Conservation (phyloP, 2,329 filamentous ascomycete genomes). For the Rachicladosporium sp. region DNA sequence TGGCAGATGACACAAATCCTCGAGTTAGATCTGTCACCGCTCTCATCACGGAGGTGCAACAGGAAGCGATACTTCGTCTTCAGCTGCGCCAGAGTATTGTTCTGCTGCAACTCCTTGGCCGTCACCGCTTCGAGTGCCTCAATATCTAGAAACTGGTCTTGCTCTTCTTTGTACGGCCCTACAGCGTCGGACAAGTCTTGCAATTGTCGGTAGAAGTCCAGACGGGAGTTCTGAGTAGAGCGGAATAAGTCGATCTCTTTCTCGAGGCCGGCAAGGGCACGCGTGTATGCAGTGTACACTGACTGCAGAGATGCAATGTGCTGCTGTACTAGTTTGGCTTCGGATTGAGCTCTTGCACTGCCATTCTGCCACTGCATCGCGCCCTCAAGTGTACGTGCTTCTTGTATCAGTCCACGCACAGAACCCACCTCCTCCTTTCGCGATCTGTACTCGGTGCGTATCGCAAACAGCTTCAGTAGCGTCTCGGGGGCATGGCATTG, state of each 20-base stretch:
- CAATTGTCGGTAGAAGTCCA: slow-evolving; percentile 84
- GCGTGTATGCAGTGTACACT: slow-evolving; percentile 40
- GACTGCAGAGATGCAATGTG: slow-evolving; percentile 49
- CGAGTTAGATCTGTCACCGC: slow-evolving; percentile 39
- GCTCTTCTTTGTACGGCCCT: slow-evolving; percentile 55
- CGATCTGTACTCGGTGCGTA: slow-evolving; percentile 33
- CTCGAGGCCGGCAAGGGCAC: slow-evolving; percentile 41
- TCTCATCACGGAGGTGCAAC: slow-evolving; percentile 48
- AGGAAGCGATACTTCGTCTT: slow-evolving; percentile 69
- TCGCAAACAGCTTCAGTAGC: slow-evolving; percentile 37
- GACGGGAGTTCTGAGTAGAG: slow-evolving; percentile 65
- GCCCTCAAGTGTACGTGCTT: slow-evolving; percentile 52
- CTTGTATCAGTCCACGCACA: slow-evolving; percentile 56
- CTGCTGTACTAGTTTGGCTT: slow-evolving; percentile 51
- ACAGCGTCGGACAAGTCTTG: slow-evolving; percentile 87
- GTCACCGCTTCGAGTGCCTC: slow-evolving; percentile 31
- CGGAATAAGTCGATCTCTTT: slow-evolving; percentile 67
- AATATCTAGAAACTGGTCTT: slow-evolving; percentile 44
- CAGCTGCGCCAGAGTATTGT: slow-evolving; percentile 46
- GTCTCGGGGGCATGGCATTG: slow-evolving; percentile 61
- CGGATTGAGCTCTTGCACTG: slow-evolving; percentile 45
- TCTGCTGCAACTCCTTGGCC: slow-evolving; percentile 39
- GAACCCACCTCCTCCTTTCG: slow-evolving; percentile 47
- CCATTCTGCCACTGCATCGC: slow-evolving; percentile 47
- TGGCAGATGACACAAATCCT: slow-evolving; percentile 81